Conservation (phyloP, 805 yeast species). For the Cyberlindnera euphorbiiphila region DNA sequence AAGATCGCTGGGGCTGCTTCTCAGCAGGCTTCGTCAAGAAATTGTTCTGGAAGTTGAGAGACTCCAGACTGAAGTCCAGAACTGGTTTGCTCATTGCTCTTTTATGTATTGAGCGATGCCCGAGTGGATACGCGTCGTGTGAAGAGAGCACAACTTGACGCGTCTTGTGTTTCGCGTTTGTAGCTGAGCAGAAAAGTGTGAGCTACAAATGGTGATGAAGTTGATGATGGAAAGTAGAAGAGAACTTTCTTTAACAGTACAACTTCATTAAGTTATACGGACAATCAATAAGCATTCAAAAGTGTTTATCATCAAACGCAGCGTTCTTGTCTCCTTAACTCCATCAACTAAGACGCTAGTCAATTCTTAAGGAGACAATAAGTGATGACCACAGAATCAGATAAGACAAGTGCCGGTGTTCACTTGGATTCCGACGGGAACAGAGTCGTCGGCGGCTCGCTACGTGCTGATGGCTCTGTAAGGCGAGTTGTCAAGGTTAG, state of each 20-base stretch:
- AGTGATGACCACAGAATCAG: conserved; percentile 5
- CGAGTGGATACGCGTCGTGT: too few species aligned
- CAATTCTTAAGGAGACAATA: neutral
- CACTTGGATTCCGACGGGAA: conserved; percentile 11
- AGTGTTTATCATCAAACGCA: too few species aligned
- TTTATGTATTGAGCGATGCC: too few species aligned
- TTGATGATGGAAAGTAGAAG: too few species aligned
- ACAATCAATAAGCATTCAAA: too few species aligned
- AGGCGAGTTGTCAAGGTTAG: conserved; percentile 22
- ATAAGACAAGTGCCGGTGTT: conserved; percentile 5
- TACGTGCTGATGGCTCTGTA: conserved; percentile 27
- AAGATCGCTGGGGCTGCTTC: neutral
- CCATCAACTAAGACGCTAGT: too few species aligned
- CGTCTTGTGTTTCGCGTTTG: neutral
- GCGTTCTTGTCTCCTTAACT: too few species aligned
- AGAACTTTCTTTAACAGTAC: too few species aligned
- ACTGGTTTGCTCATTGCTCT: conserved; percentile 22
- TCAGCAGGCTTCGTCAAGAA: conserved; percentile 9
- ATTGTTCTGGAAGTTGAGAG: conserved; percentile 22
- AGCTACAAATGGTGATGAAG: too few species aligned
- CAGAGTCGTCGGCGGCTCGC: conserved; percentile 23
- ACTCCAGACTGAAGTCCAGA: conserved; percentile 19
- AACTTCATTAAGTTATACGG: too few species aligned
- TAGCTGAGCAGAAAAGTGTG: too few species aligned
- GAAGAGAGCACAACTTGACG: too few species aligned